Evolutionary conservation across 2,329 filamentous ascomycete genomes (phyloP).

Genomic region (Phoma sp.): DNA sequence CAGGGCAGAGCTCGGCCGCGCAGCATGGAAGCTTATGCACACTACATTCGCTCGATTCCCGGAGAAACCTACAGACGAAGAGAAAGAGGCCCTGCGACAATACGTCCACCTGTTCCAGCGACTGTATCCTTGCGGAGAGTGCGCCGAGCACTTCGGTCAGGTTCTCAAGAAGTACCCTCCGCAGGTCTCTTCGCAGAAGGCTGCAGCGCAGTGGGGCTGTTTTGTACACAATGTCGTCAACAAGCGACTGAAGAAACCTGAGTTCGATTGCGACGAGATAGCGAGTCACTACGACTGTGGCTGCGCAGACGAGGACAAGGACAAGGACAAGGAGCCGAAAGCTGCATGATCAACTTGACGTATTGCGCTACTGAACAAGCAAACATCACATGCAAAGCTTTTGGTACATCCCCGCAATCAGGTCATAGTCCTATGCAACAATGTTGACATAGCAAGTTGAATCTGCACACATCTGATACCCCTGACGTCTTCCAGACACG

Average conservation of each 20-base stretch:
- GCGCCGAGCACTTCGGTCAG: slow-evolving; percentile 67
- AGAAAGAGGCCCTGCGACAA: slow-evolving; percentile 63
- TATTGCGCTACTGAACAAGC: slow-evolving; percentile 18
- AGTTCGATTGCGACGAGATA: slow-evolving; percentile 69
- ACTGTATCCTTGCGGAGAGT: slow-evolving; percentile 70
- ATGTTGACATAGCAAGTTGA: neutral
- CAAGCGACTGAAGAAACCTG: slow-evolving; percentile 63
- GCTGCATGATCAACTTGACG: slow-evolving; percentile 21
- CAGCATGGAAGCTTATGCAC: slow-evolving; percentile 70
- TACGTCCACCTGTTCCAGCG: slow-evolving; percentile 70
- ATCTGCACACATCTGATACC: too few species aligned
- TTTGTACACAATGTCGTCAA: slow-evolving; percentile 72
- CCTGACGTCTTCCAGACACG: too few species aligned
- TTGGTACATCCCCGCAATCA: too few species aligned
- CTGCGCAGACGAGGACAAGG: slow-evolving; percentile 62
- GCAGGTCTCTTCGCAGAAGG: slow-evolving; percentile 65
- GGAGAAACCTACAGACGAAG: slow-evolving; percentile 65
- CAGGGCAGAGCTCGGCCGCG: slow-evolving; percentile 67
- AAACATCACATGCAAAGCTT: slow-evolving; percentile 15
- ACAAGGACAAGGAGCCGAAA: slow-evolving; percentile 52
- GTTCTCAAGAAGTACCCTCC: slow-evolving; percentile 68
- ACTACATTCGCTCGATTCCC: slow-evolving; percentile 71
- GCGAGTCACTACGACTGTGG: slow-evolving; percentile 72
- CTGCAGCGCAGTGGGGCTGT: slow-evolving; percentile 70
- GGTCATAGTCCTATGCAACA: neutral